These are phyloP conservation scores for Neophaeococcomyces mojaviensis DNA, from an alignment of 2,329 filamentous ascomycete genomes.

Conservation along the genomic window DNA sequence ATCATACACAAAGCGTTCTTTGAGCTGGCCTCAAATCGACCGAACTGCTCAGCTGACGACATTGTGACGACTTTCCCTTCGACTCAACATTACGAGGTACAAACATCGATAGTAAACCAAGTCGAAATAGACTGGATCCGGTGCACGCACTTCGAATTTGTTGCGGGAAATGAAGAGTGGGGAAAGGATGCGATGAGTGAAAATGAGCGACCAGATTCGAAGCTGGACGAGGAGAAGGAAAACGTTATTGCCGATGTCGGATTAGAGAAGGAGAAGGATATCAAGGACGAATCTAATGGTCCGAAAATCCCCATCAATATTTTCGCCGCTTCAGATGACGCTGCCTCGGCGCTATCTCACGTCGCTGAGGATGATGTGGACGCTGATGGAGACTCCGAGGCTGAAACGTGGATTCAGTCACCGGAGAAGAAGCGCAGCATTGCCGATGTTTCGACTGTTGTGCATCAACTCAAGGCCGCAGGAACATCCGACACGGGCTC, in stretches of 20 bases:
- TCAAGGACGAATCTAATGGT: not conserved
- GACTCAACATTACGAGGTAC: not conserved
- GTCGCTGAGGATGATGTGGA: conserved; percentile 4
- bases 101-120: not conserved
- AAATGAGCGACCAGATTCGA: conserved; percentile 6
- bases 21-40: conserved; percentile 6
- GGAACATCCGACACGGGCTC: conserved; percentile 4
- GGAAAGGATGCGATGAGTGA: conserved; percentile 7
- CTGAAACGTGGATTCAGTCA: conserved; percentile 44
- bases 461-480: conserved; percentile 6
- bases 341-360: not conserved
- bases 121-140: not conserved
- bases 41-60: not conserved
- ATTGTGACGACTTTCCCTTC: conserved; percentile 1
- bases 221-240: conserved; percentile 5
- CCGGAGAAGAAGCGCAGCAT: conserved; percentile 39
- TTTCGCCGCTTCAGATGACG: not conserved
- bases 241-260: not conserved
- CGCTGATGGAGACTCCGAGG: conserved; percentile 39
- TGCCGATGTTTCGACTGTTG: conserved; percentile 12
- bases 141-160: not conserved
- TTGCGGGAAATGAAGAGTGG: conserved; percentile 2
- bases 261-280: conserved; percentile 1
- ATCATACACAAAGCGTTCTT: not conserved
- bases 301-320: not conserved